Evolutionary conservation across 2,329 filamentous ascomycete species (phyloP), one percentile per base, ranked within the genome.

Genomic region (Blastomyces gilchristii): DNA sequence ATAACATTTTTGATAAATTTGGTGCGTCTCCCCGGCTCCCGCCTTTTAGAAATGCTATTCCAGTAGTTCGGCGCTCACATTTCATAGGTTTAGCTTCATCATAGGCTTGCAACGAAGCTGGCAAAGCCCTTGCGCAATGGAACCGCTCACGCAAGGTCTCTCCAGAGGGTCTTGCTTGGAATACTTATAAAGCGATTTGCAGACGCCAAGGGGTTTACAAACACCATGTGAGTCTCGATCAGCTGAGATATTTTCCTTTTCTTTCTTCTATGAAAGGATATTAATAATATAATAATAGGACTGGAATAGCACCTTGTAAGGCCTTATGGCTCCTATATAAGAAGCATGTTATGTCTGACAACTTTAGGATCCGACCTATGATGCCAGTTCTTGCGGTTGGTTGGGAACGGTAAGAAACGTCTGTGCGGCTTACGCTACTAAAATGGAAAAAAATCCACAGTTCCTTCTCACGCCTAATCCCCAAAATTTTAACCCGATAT

Each of bases 171-270:
- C 70, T 83, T 14, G 67, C 70, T 43, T 86, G 75, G 73, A 34
- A 72, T 1, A 85, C 84, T 0, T 87, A 86, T 67, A 83, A 80
- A 70, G 85, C 84, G 11, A 77, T 81, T 2, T 81, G 81, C 60
- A 75, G 81, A 50, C 77, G 83, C 54, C 67, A 78, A 62, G 84
- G 82, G 5, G 75, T 77, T 2, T 84, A 73, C 67, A 67, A 71
- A 1, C 78, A 77, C 60, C 49, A 63, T 5, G 68, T 71, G 41
- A 78, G 78, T 34, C 63, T 67, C 60, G 64, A 71, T 71, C 39
- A 41, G 14, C 14, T 16, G 16, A 16, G 11, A 14, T 41, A 28
- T 41, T 3, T 41, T 41, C 12, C 11, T 16, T 41, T 2, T 16
- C 39, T 41, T 41, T 41, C 39, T 16, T 14, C 2, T 41, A 2